phyloP scores from a whole-genome alignment of 352 stramenopile species.

The Pythium insidiosum region DNA sequence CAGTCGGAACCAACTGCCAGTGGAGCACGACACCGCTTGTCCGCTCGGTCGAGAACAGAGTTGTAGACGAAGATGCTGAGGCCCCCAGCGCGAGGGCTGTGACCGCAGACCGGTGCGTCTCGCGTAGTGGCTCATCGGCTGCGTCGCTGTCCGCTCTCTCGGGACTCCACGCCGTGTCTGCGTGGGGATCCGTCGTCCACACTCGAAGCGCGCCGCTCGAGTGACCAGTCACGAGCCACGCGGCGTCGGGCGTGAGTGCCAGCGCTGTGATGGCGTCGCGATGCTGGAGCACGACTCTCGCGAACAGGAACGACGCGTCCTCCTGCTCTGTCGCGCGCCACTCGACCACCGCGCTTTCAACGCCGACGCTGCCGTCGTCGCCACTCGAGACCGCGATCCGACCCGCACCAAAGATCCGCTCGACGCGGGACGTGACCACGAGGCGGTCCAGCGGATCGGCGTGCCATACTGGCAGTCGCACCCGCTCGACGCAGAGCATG shows the following conservation, averaged over 20 bases:
- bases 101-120: slow-evolving; percentile 11
- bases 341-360: slow-evolving; percentile 22
- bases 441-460: slow-evolving; percentile 28
- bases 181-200: too few relatives aligned
- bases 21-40: slow-evolving; percentile 3
- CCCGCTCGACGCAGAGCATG: slow-evolving; percentile 50
- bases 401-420: slow-evolving; percentile 28
- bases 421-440: slow-evolving; percentile 16
- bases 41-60: slow-evolving; percentile 16
- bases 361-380: not conserved
- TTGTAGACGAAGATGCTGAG: not conserved
- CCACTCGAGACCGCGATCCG: slow-evolving; percentile 2
- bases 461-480: slow-evolving; percentile 21
- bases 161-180: too few relatives aligned
- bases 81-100: slow-evolving; percentile 8
- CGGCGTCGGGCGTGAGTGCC: slow-evolving; percentile 20
- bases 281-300: slow-evolving; percentile 11
- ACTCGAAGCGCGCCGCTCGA: slow-evolving; percentile 31
- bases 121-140: too few relatives aligned
- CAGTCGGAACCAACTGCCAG: slow-evolving; percentile 10
- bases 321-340: slow-evolving; percentile 18
- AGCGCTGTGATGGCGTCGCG: slow-evolving; percentile 25
- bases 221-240: slow-evolving; percentile 53
- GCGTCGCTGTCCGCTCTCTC: too few relatives aligned
- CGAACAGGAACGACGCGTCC: slow-evolving; percentile 7